Percentiles rank a stretch among this genome's conserved stretches.
phyloP scores from a whole-genome alignment of 257 asterid genomes.

The Schizonepeta tenuifolia region DNA sequence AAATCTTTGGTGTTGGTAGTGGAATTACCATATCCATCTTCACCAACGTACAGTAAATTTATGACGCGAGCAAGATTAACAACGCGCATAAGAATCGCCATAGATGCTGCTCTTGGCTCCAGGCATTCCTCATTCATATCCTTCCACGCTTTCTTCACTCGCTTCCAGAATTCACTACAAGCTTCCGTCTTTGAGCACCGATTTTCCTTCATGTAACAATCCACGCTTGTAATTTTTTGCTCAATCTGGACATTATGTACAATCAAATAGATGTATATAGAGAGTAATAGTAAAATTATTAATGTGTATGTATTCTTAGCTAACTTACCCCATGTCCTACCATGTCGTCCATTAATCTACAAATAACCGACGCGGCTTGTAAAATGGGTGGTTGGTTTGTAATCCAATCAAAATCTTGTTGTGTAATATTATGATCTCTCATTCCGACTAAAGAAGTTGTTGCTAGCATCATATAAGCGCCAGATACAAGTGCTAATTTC shows the following conservation, averaged over 20 bases:
- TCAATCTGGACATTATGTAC: constrained; percentile 16
- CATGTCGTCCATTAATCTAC: constrained; percentile 16
- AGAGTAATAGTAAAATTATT: no score
- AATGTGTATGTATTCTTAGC: no score
- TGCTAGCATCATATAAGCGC: constrained; percentile 32
- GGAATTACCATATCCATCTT: constrained; percentile 37
- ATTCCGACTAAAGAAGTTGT: constrained; percentile 11
- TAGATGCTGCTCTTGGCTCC: constrained; percentile 14
- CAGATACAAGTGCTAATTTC: constrained; percentile 35
- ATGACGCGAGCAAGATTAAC: constrained; percentile 33
- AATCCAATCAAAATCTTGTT: constrained; percentile 33
- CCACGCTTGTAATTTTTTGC: constrained; percentile 28
- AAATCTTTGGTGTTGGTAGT: constrained; percentile 4
- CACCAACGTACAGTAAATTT: constrained; percentile 24
- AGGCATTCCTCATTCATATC: constrained; percentile 36
- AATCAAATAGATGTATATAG: no score
- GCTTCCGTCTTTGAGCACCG: constrained; percentile 31
- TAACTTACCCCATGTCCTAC: constrained; percentile 27
- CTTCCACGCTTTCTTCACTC: constrained; percentile 38
- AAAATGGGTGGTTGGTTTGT: neutral
- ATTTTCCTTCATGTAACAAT: constrained; percentile 40
- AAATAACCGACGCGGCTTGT: neutral
- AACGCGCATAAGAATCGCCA: constrained; percentile 14
- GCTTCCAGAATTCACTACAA: constrained; percentile 5
- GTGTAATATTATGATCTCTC: neutral